Conservation (phyloP, 2,329 filamentous ascomycete species). For the Talaromyces sp. region DNA sequence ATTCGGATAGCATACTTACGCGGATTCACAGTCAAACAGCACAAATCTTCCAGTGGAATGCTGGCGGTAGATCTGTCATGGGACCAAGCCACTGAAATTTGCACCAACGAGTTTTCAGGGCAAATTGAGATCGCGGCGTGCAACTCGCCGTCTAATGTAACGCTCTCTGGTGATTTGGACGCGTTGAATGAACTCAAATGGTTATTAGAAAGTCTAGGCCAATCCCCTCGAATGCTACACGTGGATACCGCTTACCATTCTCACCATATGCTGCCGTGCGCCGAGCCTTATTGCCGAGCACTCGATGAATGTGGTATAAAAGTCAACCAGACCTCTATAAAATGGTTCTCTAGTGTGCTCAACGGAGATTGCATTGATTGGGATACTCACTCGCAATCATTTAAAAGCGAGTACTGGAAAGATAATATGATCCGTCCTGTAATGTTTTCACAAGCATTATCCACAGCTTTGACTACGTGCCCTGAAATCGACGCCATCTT, state of each 20-base stretch:
- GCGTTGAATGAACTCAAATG: not conserved
- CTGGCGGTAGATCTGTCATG: conserved; percentile 25
- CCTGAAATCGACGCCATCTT: conserved; percentile 10
- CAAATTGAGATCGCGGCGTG: conserved; percentile 18
- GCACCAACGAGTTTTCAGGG: conserved; percentile 13
- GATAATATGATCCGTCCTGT: not conserved
- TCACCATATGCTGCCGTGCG: not conserved
- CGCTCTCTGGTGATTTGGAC: not conserved
- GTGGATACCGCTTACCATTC: conserved; percentile 39
- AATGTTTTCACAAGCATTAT: conserved; percentile 24
- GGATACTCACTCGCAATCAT: conserved; percentile 18
- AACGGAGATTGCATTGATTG: not conserved
- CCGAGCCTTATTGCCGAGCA: conserved; percentile 21
- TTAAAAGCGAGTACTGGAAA: conserved; percentile 29
- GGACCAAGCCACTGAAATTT: conserved; percentile 12
- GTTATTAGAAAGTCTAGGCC: conserved; percentile 6
- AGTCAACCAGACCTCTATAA: conserved; percentile 1
- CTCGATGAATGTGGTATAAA: conserved; percentile 8
- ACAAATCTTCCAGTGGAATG: conserved; percentile 23
- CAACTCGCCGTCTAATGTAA: conserved; percentile 19
- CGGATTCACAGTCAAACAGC: conserved; percentile 19
- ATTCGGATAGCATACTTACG: conserved; percentile 38
- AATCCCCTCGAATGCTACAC: conserved; percentile 29
- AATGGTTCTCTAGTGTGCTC: not conserved
- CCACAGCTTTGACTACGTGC: conserved; percentile 2